These are phyloP conservation scores for Xylaria scruposa DNA, from an alignment of 495 filamentous ascomycete species.

Conservation along the genomic window DNA sequence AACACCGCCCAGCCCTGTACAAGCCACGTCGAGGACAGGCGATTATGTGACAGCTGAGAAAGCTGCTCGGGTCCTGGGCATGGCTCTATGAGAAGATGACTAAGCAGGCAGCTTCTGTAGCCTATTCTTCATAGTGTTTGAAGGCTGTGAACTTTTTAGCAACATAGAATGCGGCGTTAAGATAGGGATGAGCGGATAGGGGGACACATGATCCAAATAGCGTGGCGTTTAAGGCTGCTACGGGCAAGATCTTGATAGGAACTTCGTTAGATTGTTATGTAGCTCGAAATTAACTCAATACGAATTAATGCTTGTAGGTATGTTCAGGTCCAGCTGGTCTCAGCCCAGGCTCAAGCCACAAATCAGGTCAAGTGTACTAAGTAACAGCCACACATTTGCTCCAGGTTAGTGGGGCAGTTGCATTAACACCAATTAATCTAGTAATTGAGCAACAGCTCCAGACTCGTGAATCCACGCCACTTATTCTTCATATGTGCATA, in stretches of 20 bases:
- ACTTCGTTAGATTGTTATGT: constrained; percentile 1
- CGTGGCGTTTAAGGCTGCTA: constrained; percentile 23
- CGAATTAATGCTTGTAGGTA: not conserved
- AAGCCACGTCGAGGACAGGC: constrained; percentile 27
- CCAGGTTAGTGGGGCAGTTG: constrained; percentile 7
- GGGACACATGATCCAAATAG: constrained; percentile 12
- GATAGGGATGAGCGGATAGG: not conserved
- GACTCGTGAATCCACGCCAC: constrained; percentile 26
- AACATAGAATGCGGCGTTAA: constrained; percentile 16
- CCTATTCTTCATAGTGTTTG: not conserved
- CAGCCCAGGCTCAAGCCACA: constrained; percentile 14
- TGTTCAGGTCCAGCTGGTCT: not conserved
- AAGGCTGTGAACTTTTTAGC: not conserved
- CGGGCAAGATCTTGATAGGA: not conserved
- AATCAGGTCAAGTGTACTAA: too few relatives aligned
- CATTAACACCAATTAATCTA: constrained; percentile 5
- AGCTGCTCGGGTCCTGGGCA: constrained; percentile 42
- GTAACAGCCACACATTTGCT: constrained; percentile 14
- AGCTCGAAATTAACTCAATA: not conserved
- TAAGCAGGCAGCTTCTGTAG: not conserved
- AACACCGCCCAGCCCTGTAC: constrained; percentile 37
- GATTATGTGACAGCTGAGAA: constrained; percentile 41
- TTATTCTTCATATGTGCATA: not conserved
- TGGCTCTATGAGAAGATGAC: constrained; percentile 33
- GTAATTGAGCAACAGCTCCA: constrained; percentile 14